Evolutionary conservation across 768 basidiomycete species (phyloP), one percentile per base, ranked within the genome.

Genomic region (Paxillus rubicundulus): DNA sequence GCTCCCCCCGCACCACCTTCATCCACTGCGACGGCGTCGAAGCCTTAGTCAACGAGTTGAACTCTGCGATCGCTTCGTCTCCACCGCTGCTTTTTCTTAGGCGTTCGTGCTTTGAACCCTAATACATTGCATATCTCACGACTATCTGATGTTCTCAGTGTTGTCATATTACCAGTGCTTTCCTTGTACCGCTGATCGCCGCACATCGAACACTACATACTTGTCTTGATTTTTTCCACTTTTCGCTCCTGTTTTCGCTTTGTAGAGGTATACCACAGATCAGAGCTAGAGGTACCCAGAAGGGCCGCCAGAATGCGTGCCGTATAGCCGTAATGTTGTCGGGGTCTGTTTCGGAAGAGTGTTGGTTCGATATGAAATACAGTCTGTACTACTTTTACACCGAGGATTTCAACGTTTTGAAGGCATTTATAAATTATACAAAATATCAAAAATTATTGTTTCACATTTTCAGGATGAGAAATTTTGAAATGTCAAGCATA

Each of bases 1-100:
- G 68, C 72, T 5, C 66, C 72, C 14, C 71, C 71, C 10, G 42
- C 58, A 1, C 62, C 70, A 7, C 51, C 64, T 12, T 63, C 62
- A 10, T 46, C 60, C 4, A 38, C 27, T 9, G 39, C 55, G 14
- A 46, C 52, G 42, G 16, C 56, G 38, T 39, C 59, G 14, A 69
- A 60, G 24, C 47, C 64, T 13, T 42, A 36, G 4, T 17, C 53
- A 24, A 62, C 54, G 34, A 43, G 61, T 18, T 55, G 47, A n/a
- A 27, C 47, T 28, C 21, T 27, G 9, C 7, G 4, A 37, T 37
- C 21, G 24, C 16, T n/a, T 18, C 46, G 21, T 7, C 34, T 47
- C 33, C 36, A 13, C 21, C 18, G 13, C 17, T 13, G 6, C 33
- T 47, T 39, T 47, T 21, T 28, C 47, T 4, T 7, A 7, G 8